Evolutionary conservation across 148 eudicot genomes (phyloP).

Genomic region (Euryodendron excelsum): DNA sequence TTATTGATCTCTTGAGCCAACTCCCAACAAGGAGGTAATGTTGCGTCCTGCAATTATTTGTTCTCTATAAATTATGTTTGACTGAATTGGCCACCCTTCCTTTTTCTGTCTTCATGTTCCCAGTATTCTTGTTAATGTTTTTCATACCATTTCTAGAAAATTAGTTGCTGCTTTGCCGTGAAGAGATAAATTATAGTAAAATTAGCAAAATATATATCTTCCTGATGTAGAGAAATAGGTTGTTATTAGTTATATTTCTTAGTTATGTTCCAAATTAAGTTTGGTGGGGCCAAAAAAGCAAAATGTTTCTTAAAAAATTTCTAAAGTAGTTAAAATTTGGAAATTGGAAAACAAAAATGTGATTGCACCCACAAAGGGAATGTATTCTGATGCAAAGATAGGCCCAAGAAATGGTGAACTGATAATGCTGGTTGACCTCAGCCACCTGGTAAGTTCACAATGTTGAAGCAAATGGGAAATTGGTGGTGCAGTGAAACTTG

Average conservation of each 20-base stretch:
- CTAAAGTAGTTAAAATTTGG: neutral
- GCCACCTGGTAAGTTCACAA: neutral
- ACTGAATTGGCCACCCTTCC: neutral
- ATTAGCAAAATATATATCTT: neutral
- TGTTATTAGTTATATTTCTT: neutral
- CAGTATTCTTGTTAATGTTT: neutral
- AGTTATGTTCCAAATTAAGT: neutral
- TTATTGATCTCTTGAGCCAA: slow-evolving; percentile 94
- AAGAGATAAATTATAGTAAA: neutral
- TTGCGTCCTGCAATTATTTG: slow-evolving; percentile 8
- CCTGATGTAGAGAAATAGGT: neutral
- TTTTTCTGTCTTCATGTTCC: neutral
- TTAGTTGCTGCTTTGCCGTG: neutral
- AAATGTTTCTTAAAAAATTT: neutral
- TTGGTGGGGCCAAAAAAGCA: neutral
- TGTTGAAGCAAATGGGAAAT: neutral
- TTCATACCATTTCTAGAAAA: neutral
- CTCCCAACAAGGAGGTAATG: slow-evolving; percentile 86
- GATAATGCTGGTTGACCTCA: neutral
- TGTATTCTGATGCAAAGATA: neutral
- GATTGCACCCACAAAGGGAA: neutral
- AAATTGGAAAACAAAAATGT: neutral
- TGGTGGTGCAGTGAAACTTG: neutral
- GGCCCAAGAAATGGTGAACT: neutral
- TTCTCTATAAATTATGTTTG: neutral